phyloP scores from a whole-genome alignment of 495 filamentous ascomycete genomes.

The Rostrohypoxylon terebratum region DNA sequence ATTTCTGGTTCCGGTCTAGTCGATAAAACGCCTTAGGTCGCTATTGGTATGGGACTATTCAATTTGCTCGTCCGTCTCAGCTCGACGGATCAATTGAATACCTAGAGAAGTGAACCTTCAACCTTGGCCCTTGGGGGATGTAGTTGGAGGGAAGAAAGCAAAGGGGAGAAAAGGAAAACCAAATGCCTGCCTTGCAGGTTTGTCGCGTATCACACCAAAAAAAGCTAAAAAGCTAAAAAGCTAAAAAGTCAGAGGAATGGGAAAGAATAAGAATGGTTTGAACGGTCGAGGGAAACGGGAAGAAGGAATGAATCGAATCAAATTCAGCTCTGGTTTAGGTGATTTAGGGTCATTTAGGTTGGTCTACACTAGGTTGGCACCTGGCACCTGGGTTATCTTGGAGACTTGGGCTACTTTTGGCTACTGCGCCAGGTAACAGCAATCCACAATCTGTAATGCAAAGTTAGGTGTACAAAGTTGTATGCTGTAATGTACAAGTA shows the following conservation, averaged over 20 bases:
- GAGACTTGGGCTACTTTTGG: background rate
- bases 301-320: conserved; percentile 19
- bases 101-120: background rate
- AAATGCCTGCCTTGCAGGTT: conserved; percentile 43
- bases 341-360: background rate
- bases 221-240: conserved; percentile 24
- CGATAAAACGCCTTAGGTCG: conserved; percentile 20
- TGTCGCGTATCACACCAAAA: conserved; percentile 28
- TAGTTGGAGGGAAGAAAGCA: conserved; percentile 22
- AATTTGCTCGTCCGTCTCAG: conserved; percentile 20
- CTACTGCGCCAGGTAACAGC: conserved; percentile 19
- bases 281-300: conserved; percentile 8
- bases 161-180: background rate
- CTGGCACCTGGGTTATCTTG: too few species aligned
- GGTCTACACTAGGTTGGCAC: background rate
- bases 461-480: conserved; percentile 11
- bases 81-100: conserved; percentile 13
- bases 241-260: conserved; percentile 20
- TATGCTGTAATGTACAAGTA: too few species aligned
- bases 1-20: conserved; percentile 1
- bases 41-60: conserved; percentile 21
- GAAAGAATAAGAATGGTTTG: conserved; percentile 24
- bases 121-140: too few species aligned
- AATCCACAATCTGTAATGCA: conserved; percentile 8
- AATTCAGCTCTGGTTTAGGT: conserved; percentile 22